Percentiles rank a stretch among this genome's conserved stretches.
Evolutionary conservation across 2,329 filamentous ascomycete genomes (phyloP).

Genomic region (Trichoderma sp.): DNA sequence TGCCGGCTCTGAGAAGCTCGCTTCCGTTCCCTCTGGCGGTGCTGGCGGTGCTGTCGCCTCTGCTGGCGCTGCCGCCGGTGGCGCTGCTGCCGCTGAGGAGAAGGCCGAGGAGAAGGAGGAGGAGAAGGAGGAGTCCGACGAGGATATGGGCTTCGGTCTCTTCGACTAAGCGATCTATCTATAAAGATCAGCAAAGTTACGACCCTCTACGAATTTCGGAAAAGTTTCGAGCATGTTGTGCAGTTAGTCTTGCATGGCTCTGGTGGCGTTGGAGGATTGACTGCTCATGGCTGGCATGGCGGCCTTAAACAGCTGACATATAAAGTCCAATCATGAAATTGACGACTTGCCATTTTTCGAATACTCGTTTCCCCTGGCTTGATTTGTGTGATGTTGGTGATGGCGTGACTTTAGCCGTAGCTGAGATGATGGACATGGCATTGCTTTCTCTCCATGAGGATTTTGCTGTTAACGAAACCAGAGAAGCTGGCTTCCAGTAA

Average conservation of each 20-base stretch:
- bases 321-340: constrained; percentile 32
- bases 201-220: constrained; percentile 35
- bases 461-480: neutral
- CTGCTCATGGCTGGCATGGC: constrained; percentile 31
- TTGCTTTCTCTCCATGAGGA: too few relatives aligned
- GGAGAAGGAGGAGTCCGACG: constrained; percentile 59
- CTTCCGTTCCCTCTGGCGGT: constrained; percentile 85
- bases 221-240: constrained; percentile 33
- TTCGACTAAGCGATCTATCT: constrained; percentile 59
- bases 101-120: constrained; percentile 82
- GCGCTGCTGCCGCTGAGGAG: constrained; percentile 69
- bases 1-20: constrained; percentile 88
- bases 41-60: constrained; percentile 67
- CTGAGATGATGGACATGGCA: neutral
- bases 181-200: constrained; percentile 30
- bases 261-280: constrained; percentile 33
- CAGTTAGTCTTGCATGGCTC: constrained; percentile 32
- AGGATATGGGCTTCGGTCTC: constrained; percentile 75
- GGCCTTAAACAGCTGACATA: constrained; percentile 29
- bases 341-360: constrained; percentile 29
- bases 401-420: neutral
- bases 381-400: neutral
- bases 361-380: neutral
- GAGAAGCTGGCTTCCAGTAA: neutral
- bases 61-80: constrained; percentile 63